These are phyloP conservation scores for Pichia sporocuriosa DNA, from an alignment of 805 yeast genomes.

Conservation along the genomic window DNA sequence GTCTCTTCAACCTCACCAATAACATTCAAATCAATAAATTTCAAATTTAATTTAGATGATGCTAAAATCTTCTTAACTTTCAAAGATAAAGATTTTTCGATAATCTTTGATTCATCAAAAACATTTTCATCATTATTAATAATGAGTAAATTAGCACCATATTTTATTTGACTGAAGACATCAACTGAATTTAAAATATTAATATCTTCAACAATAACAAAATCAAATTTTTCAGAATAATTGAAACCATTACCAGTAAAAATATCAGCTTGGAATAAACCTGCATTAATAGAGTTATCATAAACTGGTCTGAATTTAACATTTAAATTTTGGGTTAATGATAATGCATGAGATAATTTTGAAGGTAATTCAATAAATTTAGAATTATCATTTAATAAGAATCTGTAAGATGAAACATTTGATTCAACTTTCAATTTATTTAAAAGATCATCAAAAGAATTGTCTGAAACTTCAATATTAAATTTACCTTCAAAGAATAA, in stretches of 20 bases:
- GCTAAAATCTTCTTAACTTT: constrained; percentile 47
- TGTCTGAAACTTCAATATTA: constrained; percentile 42
- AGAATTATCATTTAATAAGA: constrained; percentile 68
- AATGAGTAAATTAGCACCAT: constrained; percentile 50
- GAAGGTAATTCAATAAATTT: constrained; percentile 49
- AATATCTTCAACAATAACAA: constrained; percentile 58
- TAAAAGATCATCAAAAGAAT: constrained; percentile 30
- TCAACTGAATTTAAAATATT: constrained; percentile 51
- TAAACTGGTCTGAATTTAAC: constrained; percentile 56
- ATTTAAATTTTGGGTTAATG: constrained; percentile 49
- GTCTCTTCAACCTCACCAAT: constrained; percentile 66
- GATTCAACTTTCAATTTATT: constrained; percentile 28
- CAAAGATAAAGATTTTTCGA: constrained; percentile 47
- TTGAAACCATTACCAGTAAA: constrained; percentile 20
- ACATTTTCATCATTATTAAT: constrained; percentile 30
- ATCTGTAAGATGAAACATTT: constrained; percentile 39
- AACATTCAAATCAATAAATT: constrained; percentile 53
- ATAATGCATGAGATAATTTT: constrained; percentile 60
- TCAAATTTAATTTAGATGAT: constrained; percentile 45
- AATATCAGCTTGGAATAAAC: constrained; percentile 65
- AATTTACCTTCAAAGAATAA: constrained; percentile 45
- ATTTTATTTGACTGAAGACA: constrained; percentile 51
- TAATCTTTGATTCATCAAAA: constrained; percentile 38
- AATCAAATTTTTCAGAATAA: constrained; percentile 51
- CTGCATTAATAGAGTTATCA: constrained; percentile 70